These are phyloP conservation scores for Wickerhamiella bombiphila DNA, from an alignment of 805 yeast genomes.

Conservation along the genomic window DNA sequence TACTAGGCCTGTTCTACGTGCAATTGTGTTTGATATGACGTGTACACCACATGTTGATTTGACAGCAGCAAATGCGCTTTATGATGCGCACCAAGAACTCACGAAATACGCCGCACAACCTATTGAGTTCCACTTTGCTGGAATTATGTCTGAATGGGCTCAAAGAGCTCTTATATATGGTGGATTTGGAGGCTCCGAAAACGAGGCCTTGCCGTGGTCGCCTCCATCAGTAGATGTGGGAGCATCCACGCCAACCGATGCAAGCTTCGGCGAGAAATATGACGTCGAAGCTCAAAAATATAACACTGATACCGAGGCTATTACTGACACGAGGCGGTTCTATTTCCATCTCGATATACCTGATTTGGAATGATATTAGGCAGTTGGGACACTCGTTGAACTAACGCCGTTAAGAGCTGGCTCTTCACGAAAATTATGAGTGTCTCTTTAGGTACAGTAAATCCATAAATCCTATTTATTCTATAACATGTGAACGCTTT, in stretches of 20 bases:
- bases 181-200: conserved; percentile 24
- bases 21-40: conserved; percentile 70
- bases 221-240: conserved; percentile 2
- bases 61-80: conserved; percentile 63
- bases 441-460: no score
- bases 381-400: no score
- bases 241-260: not conserved
- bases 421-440: no score
- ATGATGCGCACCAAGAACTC: conserved; percentile 60
- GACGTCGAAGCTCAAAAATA: conserved; percentile 7
- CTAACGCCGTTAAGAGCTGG: no score
- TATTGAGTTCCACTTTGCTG: conserved; percentile 81
- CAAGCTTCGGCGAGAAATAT: not conserved
- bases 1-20: conserved; percentile 49
- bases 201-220: not conserved
- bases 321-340: conserved; percentile 52
- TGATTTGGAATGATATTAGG: conserved; percentile 18
- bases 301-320: conserved; percentile 32
- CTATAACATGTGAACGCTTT: not conserved
- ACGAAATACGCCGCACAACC: conserved; percentile 64
- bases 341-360: conserved; percentile 73
- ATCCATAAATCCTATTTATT: conserved; percentile 1
- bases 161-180: conserved; percentile 64
- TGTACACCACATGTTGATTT: conserved; percentile 63
- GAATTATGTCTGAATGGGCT: conserved; percentile 76